Base-by-base conservation (phyloP, 2,329 filamentous ascomycete genomes). In the Ophiostoma triangulosporum region DNA sequence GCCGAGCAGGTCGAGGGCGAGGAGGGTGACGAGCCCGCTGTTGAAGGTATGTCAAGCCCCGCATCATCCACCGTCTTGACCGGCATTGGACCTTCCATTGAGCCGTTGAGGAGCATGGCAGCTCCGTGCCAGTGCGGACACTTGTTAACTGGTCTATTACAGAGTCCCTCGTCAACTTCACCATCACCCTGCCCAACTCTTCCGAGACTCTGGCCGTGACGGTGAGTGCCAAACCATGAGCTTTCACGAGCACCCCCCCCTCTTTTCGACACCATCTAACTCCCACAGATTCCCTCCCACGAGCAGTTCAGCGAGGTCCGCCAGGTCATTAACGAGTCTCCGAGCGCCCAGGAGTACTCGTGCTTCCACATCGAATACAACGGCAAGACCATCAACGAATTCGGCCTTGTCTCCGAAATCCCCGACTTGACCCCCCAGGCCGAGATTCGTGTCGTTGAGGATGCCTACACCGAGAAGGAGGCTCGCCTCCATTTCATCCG, bases 401-500 rank as follows among this genome's bases (percentile, higher is more conserved):
- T 93, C 63, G 79, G 94, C 56, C 85, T 94, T 66, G 78, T 98
- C 57, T 89, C 88, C 53, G 91, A 98, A 65, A 86, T 98, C 53
- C 77, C 85, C 48, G 88, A 80, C 54, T 78, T 98, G 53, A 79
- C 80, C 52, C 70, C 84, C 32, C 83, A 89, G 58, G 86, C 90
- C 33, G 85, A 90, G 63, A 77, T 96, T 55, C 78, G 77, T 52
- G 72, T 98, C 61, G 81, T 96, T 53, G 86, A 96, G 70, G 93
- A 98, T 65, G 88, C 94, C 46, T 98, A 98, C 69, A 98, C 88
- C 43, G 93, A 98, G 73, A 97, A 95, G 73, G 93, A 98, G 71
- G 91, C 93, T 29, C 84, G 94, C 60, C 86, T 98, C 75, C 93
- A 98, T 69, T 73, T 97, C 59, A 81, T 98, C 51, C 80, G 93